Conservation (phyloP, 2,329 filamentous ascomycete species). For the Bertia moriformis region DNA sequence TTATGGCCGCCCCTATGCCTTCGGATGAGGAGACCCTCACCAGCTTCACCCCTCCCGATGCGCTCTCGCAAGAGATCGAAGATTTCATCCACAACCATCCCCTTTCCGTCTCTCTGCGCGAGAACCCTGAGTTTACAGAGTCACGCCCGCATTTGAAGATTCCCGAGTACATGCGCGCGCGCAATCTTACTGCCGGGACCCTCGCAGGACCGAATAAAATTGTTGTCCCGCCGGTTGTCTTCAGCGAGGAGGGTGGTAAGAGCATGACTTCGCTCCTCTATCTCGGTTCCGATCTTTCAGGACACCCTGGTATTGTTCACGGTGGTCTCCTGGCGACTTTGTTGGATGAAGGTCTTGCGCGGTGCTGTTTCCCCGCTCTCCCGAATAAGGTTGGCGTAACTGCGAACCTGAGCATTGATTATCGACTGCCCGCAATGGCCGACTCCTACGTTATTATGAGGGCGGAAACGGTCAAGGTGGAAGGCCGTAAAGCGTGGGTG, state of each 20-base stretch:
- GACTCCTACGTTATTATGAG: constrained; percentile 63
- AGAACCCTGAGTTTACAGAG: constrained; percentile 53
- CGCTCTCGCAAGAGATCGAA: constrained; percentile 42
- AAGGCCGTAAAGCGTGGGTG: constrained; percentile 91
- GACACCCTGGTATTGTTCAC: constrained; percentile 81
- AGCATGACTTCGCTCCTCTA: constrained; percentile 60
- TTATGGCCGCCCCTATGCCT: constrained; percentile 12
- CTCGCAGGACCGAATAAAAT: constrained; percentile 64
- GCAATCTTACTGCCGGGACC: constrained; percentile 72
- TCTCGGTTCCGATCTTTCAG: constrained; percentile 67
- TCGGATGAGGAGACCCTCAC: constrained; percentile 61
- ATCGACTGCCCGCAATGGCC: constrained; percentile 66
- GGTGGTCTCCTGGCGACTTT: constrained; percentile 84
- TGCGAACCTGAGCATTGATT: constrained; percentile 71
- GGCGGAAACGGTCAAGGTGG: constrained; percentile 69
- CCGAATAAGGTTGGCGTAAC: constrained; percentile 79
- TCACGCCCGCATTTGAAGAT: constrained; percentile 80
- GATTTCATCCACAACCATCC: constrained; percentile 63
- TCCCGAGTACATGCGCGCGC: constrained; percentile 49
- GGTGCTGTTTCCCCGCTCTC: constrained; percentile 76
- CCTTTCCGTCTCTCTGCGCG: constrained; percentile 54
- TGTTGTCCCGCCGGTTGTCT: constrained; percentile 67
- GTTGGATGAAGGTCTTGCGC: constrained; percentile 75
- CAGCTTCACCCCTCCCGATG: constrained; percentile 29
- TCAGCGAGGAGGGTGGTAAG: constrained; percentile 57